Percentiles rank a stretch among this genome's conserved stretches.
Evolutionary conservation across 148 eudicot species (phyloP).

Genomic region (Cornus controversa): DNA sequence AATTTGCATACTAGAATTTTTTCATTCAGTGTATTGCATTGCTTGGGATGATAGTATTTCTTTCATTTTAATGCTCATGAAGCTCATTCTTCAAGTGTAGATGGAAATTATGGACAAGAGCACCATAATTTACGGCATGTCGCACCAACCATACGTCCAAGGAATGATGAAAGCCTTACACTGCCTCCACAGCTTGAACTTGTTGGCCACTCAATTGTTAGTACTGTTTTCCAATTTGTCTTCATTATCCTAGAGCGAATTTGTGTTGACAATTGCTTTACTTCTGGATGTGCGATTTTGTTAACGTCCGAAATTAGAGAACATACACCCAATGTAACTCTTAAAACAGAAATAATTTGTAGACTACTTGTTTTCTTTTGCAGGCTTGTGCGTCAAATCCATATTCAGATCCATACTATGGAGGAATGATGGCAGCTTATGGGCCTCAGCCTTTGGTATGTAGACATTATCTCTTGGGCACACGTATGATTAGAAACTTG

Average conservation of each 20-base stretch:
- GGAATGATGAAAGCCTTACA: conserved; percentile 40
- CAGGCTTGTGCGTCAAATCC: conserved; percentile 85
- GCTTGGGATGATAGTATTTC: neutral
- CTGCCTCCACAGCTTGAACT: conserved; percentile 80
- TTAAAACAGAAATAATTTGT: conserved; percentile 5
- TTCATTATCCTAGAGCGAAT: conserved; percentile 1
- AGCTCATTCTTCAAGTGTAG: conserved; percentile 29
- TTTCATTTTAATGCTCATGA: neutral
- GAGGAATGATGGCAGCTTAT: conserved; percentile 81
- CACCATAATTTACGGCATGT: conserved; percentile 46
- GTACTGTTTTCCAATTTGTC: conserved; percentile 20
- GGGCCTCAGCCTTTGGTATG: conserved; percentile 80
- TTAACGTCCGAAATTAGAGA: neutral
- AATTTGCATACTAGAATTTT: no score
- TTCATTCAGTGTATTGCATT: neutral
- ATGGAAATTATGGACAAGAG: conserved; percentile 38
- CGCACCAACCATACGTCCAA: conserved; percentile 33
- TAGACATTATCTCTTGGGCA: conserved; percentile 6
- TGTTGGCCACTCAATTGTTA: conserved; percentile 91
- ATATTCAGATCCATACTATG: conserved; percentile 72
- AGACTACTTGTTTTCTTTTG: conserved; percentile 13
- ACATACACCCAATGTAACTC: neutral
- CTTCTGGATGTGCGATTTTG: neutral
- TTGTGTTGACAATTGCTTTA: conserved; percentile 2
- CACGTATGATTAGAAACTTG: neutral